Evolutionary conservation across 176 grass and related monocot species (phyloP).

Genomic region (Oryza meridionalis): DNA sequence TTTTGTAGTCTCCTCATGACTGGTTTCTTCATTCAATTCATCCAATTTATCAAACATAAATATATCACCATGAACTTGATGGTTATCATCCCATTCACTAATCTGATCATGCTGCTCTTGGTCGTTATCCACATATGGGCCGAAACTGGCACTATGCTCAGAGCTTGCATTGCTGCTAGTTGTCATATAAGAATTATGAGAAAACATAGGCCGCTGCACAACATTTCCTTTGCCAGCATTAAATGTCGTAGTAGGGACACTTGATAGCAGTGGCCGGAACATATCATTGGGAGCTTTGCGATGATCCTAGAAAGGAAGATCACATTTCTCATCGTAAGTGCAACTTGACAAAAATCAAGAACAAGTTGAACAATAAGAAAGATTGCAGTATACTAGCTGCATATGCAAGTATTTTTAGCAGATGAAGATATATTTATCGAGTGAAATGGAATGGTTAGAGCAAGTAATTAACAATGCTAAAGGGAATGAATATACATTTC

Average conservation of each 20-base stretch:
- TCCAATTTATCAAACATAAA: slow-evolving; percentile 88
- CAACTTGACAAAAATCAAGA: slow-evolving; percentile 14
- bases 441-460: neutral
- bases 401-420: slow-evolving; percentile 13
- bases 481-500: slow-evolving; percentile 20
- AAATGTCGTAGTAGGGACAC: slow-evolving; percentile 71
- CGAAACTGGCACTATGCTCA: slow-evolving; percentile 49
- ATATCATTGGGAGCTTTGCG: slow-evolving; percentile 82
- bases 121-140: slow-evolving; percentile 55
- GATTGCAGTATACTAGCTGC: neutral
- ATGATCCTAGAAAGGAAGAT: slow-evolving; percentile 70
- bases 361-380: slow-evolving; percentile 23
- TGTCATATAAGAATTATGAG: slow-evolving; percentile 73
- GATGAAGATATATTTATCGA: slow-evolving; percentile 23
- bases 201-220: slow-evolving; percentile 58
- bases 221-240: slow-evolving; percentile 55
- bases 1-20: slow-evolving; percentile 30
- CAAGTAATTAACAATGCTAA: neutral
- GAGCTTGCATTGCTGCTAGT: slow-evolving; percentile 75
- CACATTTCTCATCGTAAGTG: slow-evolving; percentile 37
- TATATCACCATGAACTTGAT: slow-evolving; percentile 64
- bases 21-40: slow-evolving; percentile 61
- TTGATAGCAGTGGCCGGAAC: slow-evolving; percentile 91
- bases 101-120: slow-evolving; percentile 53
- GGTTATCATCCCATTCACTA: slow-evolving; percentile 52